Conservation (phyloP, 176 grass and related monocot genomes). For the Cymbopogon citratus region DNA sequence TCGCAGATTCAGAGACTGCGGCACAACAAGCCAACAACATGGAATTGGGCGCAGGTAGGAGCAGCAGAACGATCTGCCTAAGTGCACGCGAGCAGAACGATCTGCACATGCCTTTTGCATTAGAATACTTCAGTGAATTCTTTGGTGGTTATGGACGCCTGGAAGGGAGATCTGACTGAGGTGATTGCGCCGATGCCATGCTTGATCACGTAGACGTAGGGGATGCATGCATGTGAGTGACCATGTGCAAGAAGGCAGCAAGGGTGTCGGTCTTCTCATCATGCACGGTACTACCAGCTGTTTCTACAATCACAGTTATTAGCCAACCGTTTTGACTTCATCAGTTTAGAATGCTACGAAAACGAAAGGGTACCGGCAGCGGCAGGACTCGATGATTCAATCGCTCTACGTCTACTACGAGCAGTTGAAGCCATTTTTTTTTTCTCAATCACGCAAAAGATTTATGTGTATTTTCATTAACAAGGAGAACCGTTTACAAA, state of each 20-base stretch:
- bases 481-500: too few relatives aligned
- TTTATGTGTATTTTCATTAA: too few relatives aligned
- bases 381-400: not conserved
- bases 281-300: not conserved
- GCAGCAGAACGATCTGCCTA: too few relatives aligned
- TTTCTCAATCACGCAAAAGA: too few relatives aligned
- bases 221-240: conserved; percentile 9
- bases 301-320: not conserved
- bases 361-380: not conserved
- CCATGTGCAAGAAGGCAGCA: conserved; percentile 1
- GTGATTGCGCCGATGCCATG: not conserved
- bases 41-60: too few relatives aligned
- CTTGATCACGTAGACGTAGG: not conserved
- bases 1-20: too few relatives aligned
- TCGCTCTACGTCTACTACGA: not conserved
- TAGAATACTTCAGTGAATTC: not conserved
- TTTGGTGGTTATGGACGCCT: not conserved
- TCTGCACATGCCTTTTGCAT: conserved; percentile 2
- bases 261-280: not conserved
- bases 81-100: too few relatives aligned
- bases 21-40: too few relatives aligned
- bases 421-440: not conserved
- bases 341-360: not conserved
- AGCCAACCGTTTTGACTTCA: not conserved
- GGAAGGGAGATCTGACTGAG: not conserved